phyloP scores from a whole-genome alignment of 148 eudicot genomes.

The Bassia scoparia region DNA sequence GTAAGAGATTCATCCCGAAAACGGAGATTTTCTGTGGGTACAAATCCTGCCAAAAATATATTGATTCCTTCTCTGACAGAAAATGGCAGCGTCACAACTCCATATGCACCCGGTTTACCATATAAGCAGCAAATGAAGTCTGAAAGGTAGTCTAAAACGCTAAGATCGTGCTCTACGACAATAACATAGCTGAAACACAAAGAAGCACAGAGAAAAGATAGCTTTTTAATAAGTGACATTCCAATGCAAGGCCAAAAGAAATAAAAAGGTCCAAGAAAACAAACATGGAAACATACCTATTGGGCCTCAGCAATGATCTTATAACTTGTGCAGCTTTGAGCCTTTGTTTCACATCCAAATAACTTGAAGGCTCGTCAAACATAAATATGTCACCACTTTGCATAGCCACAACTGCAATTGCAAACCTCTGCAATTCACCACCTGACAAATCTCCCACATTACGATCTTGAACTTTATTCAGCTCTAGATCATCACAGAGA shows the following conservation, averaged over 20 bases:
- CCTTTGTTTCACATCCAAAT: slow-evolving; percentile 93
- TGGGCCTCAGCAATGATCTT: slow-evolving; percentile 81
- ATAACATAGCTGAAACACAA: slow-evolving; percentile 72
- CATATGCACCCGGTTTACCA: slow-evolving; percentile 97
- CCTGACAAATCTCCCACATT: slow-evolving; percentile 93
- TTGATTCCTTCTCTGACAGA: slow-evolving; percentile 99
- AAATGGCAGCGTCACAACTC: slow-evolving; percentile 96
- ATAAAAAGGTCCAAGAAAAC: neutral
- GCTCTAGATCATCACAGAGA: slow-evolving; percentile 71
- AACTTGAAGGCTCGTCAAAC: slow-evolving; percentile 99
- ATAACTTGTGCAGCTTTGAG: slow-evolving; percentile 95
- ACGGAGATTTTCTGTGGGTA: slow-evolving; percentile 90
- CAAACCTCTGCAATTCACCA: slow-evolving; percentile 95
- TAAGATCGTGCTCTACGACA: slow-evolving; percentile 96
- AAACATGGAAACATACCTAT: slow-evolving; percentile 42
- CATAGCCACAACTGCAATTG: slow-evolving; percentile 84
- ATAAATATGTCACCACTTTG: slow-evolving; percentile 83
- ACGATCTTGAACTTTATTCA: slow-evolving; percentile 81
- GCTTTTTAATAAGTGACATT: slow-evolving; percentile 1
- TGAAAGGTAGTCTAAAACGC: slow-evolving; percentile 90
- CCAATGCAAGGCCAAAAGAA: neutral
- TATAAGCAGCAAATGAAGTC: slow-evolving; percentile 96
- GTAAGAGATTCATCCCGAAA: slow-evolving; percentile 96
- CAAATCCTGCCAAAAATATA: slow-evolving; percentile 90
- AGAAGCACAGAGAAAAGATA: slow-evolving; percentile 16